These are phyloP conservation scores for Diaporthe citrichinensis DNA, from an alignment of 2,329 filamentous ascomycete genomes.

Conservation along the genomic window DNA sequence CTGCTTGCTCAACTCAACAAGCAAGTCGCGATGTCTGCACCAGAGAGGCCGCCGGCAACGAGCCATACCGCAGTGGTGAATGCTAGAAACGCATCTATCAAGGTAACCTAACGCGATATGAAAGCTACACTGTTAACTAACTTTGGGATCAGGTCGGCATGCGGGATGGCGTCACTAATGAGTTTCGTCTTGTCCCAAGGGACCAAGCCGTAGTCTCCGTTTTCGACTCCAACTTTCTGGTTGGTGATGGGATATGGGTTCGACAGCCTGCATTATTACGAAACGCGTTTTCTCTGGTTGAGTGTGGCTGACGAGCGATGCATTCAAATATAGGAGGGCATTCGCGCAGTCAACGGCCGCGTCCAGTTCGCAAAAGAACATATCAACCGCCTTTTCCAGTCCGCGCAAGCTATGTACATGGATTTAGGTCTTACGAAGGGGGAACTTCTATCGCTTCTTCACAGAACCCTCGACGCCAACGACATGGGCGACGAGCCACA, in stretches of 20 bases:
- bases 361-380: slow-evolving; percentile 4
- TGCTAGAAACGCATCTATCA: neutral
- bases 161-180: slow-evolving; percentile 5
- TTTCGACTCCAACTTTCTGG: slow-evolving; percentile 5
- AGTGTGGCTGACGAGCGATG: neutral
- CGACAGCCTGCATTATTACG: neutral
- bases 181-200: neutral
- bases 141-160: neutral
- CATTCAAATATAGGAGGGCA: neutral
- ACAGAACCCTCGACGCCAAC: slow-evolving; percentile 1
- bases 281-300: neutral
- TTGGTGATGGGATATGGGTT: slow-evolving; percentile 18
- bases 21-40: neutral
- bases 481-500: slow-evolving; percentile 13
- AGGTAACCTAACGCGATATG: neutral
- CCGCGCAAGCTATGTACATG: slow-evolving; percentile 3
- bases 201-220: neutral
- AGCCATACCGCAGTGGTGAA: slow-evolving; percentile 3
- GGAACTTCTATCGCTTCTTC: neutral
- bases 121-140: neutral
- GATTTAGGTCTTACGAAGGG: neutral
- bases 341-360: slow-evolving; percentile 12
- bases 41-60: neutral
- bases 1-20: neutral
- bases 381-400: neutral